These are phyloP conservation scores for Klebsormidium nitens DNA, from an alignment of 139 green algal species.

Conservation along the genomic window DNA sequence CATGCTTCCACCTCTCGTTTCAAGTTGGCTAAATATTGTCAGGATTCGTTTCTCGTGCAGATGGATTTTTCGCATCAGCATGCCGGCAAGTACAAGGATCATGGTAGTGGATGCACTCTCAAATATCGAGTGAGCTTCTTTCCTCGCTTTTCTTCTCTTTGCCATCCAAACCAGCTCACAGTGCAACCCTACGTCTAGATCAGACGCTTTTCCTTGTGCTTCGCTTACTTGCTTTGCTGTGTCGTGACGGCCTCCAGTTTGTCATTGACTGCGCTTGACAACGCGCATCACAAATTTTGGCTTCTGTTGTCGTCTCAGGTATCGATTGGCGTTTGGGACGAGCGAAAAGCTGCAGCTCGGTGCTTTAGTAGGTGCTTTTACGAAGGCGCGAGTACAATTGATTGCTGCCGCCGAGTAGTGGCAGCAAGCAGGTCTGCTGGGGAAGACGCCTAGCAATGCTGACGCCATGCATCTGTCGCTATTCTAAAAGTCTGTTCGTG, in stretches of 20 bases:
- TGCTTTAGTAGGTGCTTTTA: conserved; percentile 70
- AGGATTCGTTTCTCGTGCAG: conserved; percentile 40
- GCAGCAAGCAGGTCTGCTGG: no score
- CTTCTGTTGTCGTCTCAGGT: conserved; percentile 47
- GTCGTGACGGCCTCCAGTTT: neutral
- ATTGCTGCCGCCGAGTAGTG: no score
- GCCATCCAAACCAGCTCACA: neutral
- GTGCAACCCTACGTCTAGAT: neutral
- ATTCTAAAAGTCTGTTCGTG: no score
- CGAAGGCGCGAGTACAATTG: no score
- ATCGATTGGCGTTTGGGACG: conserved; percentile 75
- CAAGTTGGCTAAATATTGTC: neutral
- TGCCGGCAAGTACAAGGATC: conserved; percentile 56
- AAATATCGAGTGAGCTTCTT: conserved; percentile 50
- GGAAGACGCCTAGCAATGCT: no score
- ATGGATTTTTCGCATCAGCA: conserved; percentile 66
- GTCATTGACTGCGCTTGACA: neutral
- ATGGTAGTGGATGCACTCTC: conserved; percentile 74
- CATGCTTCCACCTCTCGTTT: neutral
- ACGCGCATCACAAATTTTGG: neutral
- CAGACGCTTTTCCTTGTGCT: conserved; percentile 3
- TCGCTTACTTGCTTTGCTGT: neutral
- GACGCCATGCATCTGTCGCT: no score
- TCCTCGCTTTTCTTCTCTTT: neutral
- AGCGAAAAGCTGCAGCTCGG: conserved; percentile 83